Percentiles rank a stretch among this genome's conserved stretches.
Conservation (phyloP, 2,329 filamentous ascomycete genomes). For the Aspergillus luchuensis region DNA sequence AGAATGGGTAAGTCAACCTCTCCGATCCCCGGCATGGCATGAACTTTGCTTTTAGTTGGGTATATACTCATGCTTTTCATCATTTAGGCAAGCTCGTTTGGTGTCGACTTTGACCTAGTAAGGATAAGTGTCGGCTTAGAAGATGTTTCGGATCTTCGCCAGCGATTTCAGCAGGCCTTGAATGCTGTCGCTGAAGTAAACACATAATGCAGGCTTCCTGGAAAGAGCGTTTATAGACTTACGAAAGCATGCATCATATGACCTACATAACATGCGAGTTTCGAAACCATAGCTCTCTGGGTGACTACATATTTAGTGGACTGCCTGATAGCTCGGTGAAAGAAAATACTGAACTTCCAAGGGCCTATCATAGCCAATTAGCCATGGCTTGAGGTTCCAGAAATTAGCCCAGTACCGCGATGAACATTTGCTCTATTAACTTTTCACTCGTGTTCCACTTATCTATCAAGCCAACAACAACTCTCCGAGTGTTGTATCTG, state of each 20-base stretch:
- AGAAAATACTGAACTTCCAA: no score
- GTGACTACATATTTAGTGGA: no score
- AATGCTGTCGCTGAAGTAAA: constrained; percentile 50
- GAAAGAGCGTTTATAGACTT: not conserved
- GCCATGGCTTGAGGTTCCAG: no score
- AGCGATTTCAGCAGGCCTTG: constrained; percentile 69
- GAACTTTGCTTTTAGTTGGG: not conserved
- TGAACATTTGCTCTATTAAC: no score
- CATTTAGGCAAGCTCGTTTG: constrained; percentile 67
- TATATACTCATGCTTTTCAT: not conserved
- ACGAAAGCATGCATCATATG: no score
- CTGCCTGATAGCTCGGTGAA: no score
- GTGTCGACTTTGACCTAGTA: constrained; percentile 77
- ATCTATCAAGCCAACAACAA: no score
- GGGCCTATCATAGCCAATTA: no score
- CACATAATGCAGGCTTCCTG: constrained; percentile 28
- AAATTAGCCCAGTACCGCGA: no score
- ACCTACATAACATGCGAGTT: no score
- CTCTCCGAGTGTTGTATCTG: no score
- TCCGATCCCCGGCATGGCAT: not conserved
- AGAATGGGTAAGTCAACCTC: constrained; percentile 68
- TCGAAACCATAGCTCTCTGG: not conserved
- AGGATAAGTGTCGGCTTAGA: constrained; percentile 90
- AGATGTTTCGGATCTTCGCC: constrained; percentile 66
- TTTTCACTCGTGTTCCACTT: no score